Evolutionary conservation across 208 protist species (phyloP).

Genomic region (Herpetomonas tarakana): DNA sequence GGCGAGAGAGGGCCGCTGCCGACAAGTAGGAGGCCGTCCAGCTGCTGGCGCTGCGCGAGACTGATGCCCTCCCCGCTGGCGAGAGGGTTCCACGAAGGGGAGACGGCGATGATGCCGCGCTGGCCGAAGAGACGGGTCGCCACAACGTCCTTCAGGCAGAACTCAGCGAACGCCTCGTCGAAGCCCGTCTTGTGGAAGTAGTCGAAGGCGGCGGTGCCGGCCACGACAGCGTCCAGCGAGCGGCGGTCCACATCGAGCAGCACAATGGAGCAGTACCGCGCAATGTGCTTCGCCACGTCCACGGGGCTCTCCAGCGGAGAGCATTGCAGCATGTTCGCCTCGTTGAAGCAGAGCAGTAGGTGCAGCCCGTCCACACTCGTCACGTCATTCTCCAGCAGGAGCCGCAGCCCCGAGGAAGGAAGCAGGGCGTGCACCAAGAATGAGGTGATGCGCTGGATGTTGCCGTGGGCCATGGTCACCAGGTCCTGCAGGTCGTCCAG

Average conservation of each 20-base stretch:
- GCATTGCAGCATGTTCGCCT: constrained; percentile 38
- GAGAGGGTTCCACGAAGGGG: background rate
- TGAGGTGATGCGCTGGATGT: constrained; percentile 57
- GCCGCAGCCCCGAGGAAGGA: constrained; percentile 60
- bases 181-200: constrained; percentile 70
- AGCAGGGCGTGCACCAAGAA: constrained; percentile 72
- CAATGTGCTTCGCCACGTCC: constrained; percentile 48
- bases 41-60: background rate
- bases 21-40: constrained; percentile 34
- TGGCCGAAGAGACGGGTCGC: constrained; percentile 59
- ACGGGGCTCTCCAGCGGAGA: constrained; percentile 52
- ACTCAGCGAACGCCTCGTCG: constrained; percentile 57
- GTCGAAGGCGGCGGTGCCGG: constrained; percentile 55
- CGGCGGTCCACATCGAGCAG: constrained; percentile 46
- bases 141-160: constrained; percentile 58
- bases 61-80: background rate
- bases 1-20: constrained; percentile 17
- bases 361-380: constrained; percentile 78
- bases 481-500: constrained; percentile 74
- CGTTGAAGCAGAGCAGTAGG: constrained; percentile 71
- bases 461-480: constrained; percentile 43
- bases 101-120: constrained; percentile 21
- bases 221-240: constrained; percentile 15
- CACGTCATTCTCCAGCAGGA: constrained; percentile 53
- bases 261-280: constrained; percentile 57